A percentile compares a stretch with the other conserved stretches of the same genome.
Conservation (phyloP, 768 basidiomycete genomes). For the Trametes sanguinea region DNA sequence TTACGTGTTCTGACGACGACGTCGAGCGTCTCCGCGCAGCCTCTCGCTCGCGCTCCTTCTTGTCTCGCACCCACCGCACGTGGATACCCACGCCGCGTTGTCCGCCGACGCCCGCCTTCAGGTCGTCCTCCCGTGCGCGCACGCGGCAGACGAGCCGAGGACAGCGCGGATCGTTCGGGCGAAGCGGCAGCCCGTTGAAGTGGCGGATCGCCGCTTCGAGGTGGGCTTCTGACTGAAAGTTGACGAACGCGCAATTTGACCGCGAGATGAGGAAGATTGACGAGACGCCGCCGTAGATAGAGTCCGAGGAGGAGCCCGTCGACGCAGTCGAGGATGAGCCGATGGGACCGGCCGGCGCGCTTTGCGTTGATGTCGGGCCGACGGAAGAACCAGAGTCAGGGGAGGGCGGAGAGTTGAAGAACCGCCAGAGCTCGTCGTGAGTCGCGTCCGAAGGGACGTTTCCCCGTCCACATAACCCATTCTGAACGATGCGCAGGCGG, state of each 20-base stretch:
- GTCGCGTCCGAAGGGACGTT: constrained; percentile 86
- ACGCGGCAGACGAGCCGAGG: constrained; percentile 82
- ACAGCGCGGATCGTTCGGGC: constrained; percentile 71
- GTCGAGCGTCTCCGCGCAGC: constrained; percentile 25
- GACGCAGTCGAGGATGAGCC: constrained; percentile 2
- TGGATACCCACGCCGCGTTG: constrained; percentile 90
- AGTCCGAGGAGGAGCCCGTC: constrained; percentile 14
- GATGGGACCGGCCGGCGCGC: constrained; percentile 18
- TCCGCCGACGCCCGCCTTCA: constrained; percentile 87
- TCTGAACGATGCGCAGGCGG: constrained; percentile 76
- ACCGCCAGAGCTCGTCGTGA: constrained; percentile 83
- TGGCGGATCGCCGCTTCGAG: constrained; percentile 66
- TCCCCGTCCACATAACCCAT: constrained; percentile 97
- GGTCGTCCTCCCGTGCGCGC: constrained; percentile 78
- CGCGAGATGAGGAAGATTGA: constrained; percentile 93
- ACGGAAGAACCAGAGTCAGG: constrained; percentile 17
- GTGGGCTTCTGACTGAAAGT: constrained; percentile 67
- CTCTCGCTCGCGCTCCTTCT: constrained; percentile 41
- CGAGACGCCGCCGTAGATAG: constrained; percentile 55
- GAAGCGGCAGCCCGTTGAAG: constrained; percentile 73
- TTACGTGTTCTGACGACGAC: constrained; percentile 25
- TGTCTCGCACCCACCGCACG: constrained; percentile 73
- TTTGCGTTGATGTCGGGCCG: constrained; percentile 16
- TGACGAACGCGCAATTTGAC: constrained; percentile 94
- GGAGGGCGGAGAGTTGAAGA: constrained; percentile 56